Evolutionary conservation across 2,329 filamentous ascomycete species (phyloP), one percentile per base, ranked within the genome.

Genomic region (Fusarium goolgardi): DNA sequence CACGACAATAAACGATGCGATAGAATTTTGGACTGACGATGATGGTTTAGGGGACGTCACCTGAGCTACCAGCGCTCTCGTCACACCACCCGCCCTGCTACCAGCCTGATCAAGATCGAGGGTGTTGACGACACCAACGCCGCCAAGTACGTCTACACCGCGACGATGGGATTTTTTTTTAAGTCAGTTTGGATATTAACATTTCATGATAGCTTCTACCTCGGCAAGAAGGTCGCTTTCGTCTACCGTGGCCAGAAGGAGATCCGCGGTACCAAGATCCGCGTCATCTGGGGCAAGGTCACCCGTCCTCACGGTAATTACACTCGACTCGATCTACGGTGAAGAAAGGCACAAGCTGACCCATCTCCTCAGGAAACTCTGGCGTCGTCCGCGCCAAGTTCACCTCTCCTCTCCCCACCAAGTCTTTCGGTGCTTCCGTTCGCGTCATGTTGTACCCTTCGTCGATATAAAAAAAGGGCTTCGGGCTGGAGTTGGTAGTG

Each of bases 211-310:
- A 88, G 86, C 85, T 97, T 97, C 92, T 99, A 99, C 88, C 87
- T 93, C 75, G 96, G 96, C 86, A 99, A 99, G 92, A 94, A 94
- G 87, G 90, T 98, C 82, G 96, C 96, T 82, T 99, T 94, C 84
- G 94, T 99, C 84, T 99, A 98, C 90, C 93, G 94, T 81, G 95
- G 91, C 77, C 90, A 93, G 85, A 94, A 90, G 85, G 93, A 97
- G 88, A 88, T 97, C 80, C 92, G 95, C 79, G 96, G 96, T 82
- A 95, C 94, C 83, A 98, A 98, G 91, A 96, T 98, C 86, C 90
- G 95, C 81, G 91, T 98, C 77, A 97, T 98, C 87, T 98, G 94
- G 94, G 95, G 95, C 87, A 97, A 97, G 88, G 91, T 98, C 82
- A 97, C 93, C 81, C 88, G 94, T 81, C 91, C 94, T 82, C 95